Conservation (phyloP, 192 early-diverging fungal genomes). For the Rhizophagus clarus region DNA sequence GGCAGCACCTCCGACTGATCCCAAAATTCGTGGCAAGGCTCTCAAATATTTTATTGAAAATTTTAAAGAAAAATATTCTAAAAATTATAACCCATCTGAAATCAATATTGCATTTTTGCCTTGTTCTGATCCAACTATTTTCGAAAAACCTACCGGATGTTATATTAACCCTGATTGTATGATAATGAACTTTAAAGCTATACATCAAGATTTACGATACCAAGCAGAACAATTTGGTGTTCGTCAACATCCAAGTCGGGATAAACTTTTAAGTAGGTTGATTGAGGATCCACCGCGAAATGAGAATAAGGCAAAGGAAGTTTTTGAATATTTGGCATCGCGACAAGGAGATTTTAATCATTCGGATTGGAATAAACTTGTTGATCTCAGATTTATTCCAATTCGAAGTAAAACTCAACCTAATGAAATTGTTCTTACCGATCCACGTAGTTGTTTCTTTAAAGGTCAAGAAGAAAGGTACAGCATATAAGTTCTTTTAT, state of each 20-base stretch:
- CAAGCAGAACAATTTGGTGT: conserved; percentile 70
- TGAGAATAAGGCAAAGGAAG: conserved; percentile 44
- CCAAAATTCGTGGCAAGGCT: conserved; percentile 49
- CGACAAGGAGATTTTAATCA: conserved; percentile 62
- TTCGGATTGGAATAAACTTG: conserved; percentile 56
- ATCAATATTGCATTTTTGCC: conserved; percentile 68
- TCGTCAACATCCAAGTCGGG: conserved; percentile 54
- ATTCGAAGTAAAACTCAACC: conserved; percentile 24
- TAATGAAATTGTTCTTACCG: too few species aligned
- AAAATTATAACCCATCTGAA: conserved; percentile 44
- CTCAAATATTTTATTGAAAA: conserved; percentile 76
- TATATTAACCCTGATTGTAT: conserved; percentile 61
- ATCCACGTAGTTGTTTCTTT: too few species aligned
- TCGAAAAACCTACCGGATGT: conserved; percentile 63
- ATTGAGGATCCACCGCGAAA: conserved; percentile 32
- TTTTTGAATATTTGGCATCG: conserved; percentile 71
- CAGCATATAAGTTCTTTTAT: not conserved
- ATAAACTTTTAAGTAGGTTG: conserved; percentile 42
- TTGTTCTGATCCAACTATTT: conserved; percentile 35
- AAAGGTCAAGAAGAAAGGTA: not conserved
- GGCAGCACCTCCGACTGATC: conserved; percentile 38
- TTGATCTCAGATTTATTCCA: conserved; percentile 65
- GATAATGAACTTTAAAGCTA: conserved; percentile 69
- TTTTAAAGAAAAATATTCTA: conserved; percentile 57
- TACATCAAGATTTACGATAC: conserved; percentile 54